Percentiles rank a stretch among this genome's conserved stretches.
Conservation (phyloP, 257 asterid genomes). For the Rehmannia glutinosa region DNA sequence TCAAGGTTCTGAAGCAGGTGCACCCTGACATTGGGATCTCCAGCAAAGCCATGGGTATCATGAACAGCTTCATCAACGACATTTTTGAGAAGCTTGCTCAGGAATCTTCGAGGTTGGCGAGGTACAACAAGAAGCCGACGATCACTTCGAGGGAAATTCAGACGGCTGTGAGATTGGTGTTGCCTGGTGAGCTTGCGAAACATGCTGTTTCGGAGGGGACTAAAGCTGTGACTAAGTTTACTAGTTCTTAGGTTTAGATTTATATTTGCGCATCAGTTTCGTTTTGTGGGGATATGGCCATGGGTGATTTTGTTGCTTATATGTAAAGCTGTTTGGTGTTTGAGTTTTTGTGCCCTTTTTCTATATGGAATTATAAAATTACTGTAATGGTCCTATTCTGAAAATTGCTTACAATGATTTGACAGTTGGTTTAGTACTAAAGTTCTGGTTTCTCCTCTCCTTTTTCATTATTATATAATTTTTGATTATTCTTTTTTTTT, state of each 20-base stretch:
- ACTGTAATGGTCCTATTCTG: no score
- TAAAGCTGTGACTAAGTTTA: constrained; percentile 62
- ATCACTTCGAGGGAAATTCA: constrained; percentile 50
- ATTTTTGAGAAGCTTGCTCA: constrained; percentile 55
- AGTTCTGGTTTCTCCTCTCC: no score
- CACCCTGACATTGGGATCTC: constrained; percentile 74
- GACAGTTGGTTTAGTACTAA: no score
- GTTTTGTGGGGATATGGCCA: neutral
- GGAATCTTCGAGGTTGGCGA: constrained; percentile 50
- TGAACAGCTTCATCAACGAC: constrained; percentile 72
- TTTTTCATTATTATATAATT: no score
- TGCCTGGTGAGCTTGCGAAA: constrained; percentile 65
- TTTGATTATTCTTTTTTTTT: no score
- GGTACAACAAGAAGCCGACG: constrained; percentile 66
- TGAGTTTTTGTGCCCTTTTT: no score
- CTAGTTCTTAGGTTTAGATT: constrained; percentile 55
- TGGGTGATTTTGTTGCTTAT: no score
- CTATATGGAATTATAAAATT: no score
- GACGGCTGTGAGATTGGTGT: constrained; percentile 47
- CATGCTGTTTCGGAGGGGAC: constrained; percentile 76
- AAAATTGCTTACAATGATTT: no score
- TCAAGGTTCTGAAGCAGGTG: constrained; percentile 66
- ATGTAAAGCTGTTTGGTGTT: no score
- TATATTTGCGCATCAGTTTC: no score
- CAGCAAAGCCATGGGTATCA: constrained; percentile 77